These are phyloP conservation scores for Coriolopsis trogii DNA, from an alignment of 1,284 basidiomycete genomes.

Conservation along the genomic window DNA sequence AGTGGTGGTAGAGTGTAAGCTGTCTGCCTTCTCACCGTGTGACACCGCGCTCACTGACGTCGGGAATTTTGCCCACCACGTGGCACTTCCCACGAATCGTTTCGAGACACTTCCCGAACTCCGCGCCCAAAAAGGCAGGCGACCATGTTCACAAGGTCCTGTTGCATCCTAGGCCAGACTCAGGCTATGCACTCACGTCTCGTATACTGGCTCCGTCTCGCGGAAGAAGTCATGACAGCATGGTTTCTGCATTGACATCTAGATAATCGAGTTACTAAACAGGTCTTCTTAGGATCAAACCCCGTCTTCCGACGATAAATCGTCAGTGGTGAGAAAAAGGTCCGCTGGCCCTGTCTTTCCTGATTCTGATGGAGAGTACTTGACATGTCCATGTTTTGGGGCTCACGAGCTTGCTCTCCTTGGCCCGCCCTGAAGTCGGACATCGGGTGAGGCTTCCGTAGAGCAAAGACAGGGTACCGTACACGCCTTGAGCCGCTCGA, in stretches of 20 bases:
- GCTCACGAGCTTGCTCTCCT: background rate
- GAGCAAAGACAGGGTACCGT: background rate
- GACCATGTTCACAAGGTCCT: background rate
- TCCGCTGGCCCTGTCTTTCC: background rate
- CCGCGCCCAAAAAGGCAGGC: slow-evolving; percentile 7
- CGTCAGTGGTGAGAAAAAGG: background rate
- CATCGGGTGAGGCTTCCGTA: background rate
- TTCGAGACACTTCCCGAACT: slow-evolving; percentile 19
- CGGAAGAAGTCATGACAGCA: background rate
- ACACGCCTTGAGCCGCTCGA: background rate
- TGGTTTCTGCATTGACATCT: too few relatives aligned
- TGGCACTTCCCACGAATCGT: slow-evolving; percentile 5
- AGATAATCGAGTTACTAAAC: background rate
- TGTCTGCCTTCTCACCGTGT: too few relatives aligned
- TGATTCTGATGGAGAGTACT: background rate
- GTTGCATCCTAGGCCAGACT: too few relatives aligned
- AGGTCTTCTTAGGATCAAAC: background rate
- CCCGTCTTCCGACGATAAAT: background rate
- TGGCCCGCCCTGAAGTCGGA: background rate
- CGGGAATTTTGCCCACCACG: slow-evolving; percentile 22
- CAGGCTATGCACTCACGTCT: too few relatives aligned
- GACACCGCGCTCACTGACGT: slow-evolving; percentile 11
- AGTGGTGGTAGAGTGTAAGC: slow-evolving; percentile 3
- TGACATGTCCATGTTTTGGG: background rate
- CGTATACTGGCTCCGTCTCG: background rate